These are phyloP conservation scores for Starmerella powellii DNA, from an alignment of 805 yeast genomes.

Conservation along the genomic window DNA sequence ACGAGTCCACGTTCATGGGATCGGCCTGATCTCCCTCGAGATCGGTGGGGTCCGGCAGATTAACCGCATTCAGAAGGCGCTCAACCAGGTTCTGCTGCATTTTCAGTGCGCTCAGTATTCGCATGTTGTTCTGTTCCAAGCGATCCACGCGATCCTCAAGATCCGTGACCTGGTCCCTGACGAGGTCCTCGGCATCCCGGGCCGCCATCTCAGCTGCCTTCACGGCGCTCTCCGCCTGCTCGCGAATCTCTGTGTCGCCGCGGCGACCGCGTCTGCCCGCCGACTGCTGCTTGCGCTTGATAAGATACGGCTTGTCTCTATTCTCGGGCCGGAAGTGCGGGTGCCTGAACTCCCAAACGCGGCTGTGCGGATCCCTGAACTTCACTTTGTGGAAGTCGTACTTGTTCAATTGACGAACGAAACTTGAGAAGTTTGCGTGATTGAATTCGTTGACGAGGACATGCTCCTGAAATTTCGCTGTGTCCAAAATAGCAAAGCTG, in stretches of 20 bases:
- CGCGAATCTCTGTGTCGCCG: constrained; percentile 4
- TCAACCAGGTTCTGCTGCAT: constrained; percentile 20
- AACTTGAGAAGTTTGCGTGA: constrained; percentile 87
- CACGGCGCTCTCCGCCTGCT: constrained; percentile 20
- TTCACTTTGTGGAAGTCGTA: constrained; percentile 96
- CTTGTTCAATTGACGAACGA: constrained; percentile 89
- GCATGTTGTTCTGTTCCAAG: constrained; percentile 16
- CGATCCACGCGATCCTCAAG: constrained; percentile 13
- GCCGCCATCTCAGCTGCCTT: constrained; percentile 22
- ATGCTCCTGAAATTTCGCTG: constrained; percentile 21
- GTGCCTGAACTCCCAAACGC: constrained; percentile 81
- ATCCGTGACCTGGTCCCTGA: constrained; percentile 11
- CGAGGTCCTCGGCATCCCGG: constrained; percentile 15
- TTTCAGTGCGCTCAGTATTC: constrained; percentile 15
- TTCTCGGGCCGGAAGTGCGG: constrained; percentile 74
- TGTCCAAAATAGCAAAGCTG: constrained; percentile 73
- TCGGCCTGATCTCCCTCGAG: too few species aligned
- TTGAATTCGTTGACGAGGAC: constrained; percentile 87
- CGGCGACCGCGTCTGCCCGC: constrained; percentile 11
- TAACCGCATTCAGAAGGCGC: constrained; percentile 7
- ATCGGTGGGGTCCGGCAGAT: background rate
- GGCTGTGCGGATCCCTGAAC: constrained; percentile 30
- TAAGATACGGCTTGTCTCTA: constrained; percentile 68
- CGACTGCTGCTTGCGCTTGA: constrained; percentile 49
- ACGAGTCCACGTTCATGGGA: background rate